These are phyloP conservation scores for Pyrenula massariospora DNA, from an alignment of 495 filamentous ascomycete genomes.

Conservation along the genomic window DNA sequence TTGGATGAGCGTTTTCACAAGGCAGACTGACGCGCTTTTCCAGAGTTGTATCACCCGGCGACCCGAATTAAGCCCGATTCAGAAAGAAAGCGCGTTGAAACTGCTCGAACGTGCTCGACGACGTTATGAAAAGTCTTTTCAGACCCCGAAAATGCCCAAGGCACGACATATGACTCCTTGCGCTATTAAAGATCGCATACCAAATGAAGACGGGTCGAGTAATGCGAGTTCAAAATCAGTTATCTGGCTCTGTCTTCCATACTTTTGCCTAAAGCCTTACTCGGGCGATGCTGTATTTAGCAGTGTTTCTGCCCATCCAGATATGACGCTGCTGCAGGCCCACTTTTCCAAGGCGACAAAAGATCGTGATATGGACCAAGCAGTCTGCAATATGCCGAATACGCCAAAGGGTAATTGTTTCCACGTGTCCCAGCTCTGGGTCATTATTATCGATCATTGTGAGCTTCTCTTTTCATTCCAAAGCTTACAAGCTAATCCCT, in stretches of 20 bases:
- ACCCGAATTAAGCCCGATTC: constrained; percentile 9
- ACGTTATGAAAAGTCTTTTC: constrained; percentile 14
- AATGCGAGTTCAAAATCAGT: constrained; percentile 10
- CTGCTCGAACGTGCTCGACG: constrained; percentile 12
- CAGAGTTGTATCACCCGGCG: constrained; percentile 12
- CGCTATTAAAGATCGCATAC: constrained; percentile 12
- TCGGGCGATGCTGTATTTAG: constrained; percentile 10
- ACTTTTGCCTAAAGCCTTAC: constrained; percentile 25
- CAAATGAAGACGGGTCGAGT: constrained; percentile 8
- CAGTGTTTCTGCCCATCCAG: constrained; percentile 16
- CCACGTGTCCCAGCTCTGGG: constrained; percentile 27
- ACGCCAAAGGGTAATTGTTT: constrained; percentile 18
- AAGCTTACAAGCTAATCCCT: constrained; percentile 7
- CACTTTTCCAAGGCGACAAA: constrained; percentile 14
- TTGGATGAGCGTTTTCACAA: background rate
- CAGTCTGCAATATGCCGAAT: constrained; percentile 17
- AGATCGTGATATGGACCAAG: constrained; percentile 26
- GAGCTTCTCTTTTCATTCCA: background rate
- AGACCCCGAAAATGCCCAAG: constrained; percentile 11
- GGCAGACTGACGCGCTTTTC: background rate
- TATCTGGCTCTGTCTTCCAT: constrained; percentile 24
- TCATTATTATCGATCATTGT: constrained; percentile 22
- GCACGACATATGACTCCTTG: constrained; percentile 19
- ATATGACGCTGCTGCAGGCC: constrained; percentile 22
- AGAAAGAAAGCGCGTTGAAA: constrained; percentile 12